Percentiles rank a stretch among this genome's conserved stretches.
These are phyloP conservation scores for Fusarium illudens DNA, from an alignment of 2,329 filamentous ascomycete species.

Conservation along the genomic window DNA sequence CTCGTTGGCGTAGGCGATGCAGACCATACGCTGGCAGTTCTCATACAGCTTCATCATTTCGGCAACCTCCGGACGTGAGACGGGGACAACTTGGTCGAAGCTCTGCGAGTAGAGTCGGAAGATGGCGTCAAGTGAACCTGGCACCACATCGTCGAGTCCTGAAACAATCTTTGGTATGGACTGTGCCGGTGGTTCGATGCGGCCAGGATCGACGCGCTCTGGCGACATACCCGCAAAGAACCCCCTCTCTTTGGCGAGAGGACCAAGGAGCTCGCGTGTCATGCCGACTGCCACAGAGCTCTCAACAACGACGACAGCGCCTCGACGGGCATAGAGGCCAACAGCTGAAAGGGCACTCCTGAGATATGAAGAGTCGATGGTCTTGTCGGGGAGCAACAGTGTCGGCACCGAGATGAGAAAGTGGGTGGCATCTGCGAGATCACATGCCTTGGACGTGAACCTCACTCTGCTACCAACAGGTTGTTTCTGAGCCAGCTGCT, in stretches of 20 bases:
- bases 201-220: constrained; percentile 62
- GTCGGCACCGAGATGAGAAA: constrained; percentile 65
- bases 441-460: constrained; percentile 50
- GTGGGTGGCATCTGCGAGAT: constrained; percentile 56
- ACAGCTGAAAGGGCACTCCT: constrained; percentile 55
- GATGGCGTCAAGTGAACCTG: constrained; percentile 56
- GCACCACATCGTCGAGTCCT: constrained; percentile 56
- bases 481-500: constrained; percentile 45
- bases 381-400: constrained; percentile 55
- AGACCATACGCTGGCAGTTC: constrained; percentile 65
- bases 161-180: constrained; percentile 64
- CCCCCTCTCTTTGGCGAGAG: constrained; percentile 52
- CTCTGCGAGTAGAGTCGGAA: constrained; percentile 55
- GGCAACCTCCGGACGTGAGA: constrained; percentile 62
- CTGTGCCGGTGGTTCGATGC: constrained; percentile 49
- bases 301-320: constrained; percentile 61
- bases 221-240: constrained; percentile 61
- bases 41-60: constrained; percentile 68
- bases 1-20: constrained; percentile 64
- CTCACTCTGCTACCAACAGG: constrained; percentile 40
- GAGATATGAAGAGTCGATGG: constrained; percentile 58
- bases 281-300: constrained; percentile 64
- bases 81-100: constrained; percentile 58
- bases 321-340: constrained; percentile 51
- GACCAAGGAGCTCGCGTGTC: constrained; percentile 59